Percentiles rank a stretch among this genome's conserved stretches.
Evolutionary conservation across 164 flowering plant species (phyloP).

Genomic region (Brasenia schreberi): DNA sequence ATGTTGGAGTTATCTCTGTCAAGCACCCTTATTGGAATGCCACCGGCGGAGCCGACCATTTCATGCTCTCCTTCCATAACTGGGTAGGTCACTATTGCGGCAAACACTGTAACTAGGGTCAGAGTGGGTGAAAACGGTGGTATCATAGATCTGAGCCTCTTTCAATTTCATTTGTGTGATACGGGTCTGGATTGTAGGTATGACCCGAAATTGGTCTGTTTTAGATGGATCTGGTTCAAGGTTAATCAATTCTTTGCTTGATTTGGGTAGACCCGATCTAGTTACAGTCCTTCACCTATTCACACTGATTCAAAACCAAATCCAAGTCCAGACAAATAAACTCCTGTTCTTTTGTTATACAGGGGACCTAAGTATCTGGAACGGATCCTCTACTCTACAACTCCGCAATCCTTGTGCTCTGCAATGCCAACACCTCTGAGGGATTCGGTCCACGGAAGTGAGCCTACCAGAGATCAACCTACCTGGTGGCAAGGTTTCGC

Average conservation of each 20-base stretch:
- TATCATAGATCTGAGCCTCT: too few relatives aligned
- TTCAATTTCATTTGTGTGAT: neutral
- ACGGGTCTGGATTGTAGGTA: too few relatives aligned
- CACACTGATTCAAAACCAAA: too few relatives aligned
- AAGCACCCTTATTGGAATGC: conserved; percentile 11
- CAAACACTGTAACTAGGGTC: neutral
- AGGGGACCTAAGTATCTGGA: conserved; percentile 8
- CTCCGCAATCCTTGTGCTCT: conserved; percentile 11
- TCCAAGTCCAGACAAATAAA: neutral
- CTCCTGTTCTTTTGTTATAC: neutral
- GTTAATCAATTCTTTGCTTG: too few relatives aligned
- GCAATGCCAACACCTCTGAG: conserved; percentile 14
- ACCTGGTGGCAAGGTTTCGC: conserved; percentile 3
- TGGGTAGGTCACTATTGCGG: conserved; percentile 4
- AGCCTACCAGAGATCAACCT: conserved; percentile 14
- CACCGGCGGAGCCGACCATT: conserved; percentile 12
- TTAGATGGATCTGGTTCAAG: too few relatives aligned
- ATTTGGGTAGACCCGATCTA: too few relatives aligned
- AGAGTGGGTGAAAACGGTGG: too few relatives aligned
- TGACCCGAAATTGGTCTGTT: too few relatives aligned
- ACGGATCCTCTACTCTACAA: conserved; percentile 7
- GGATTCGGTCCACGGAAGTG: conserved; percentile 11
- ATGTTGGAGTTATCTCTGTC: conserved; percentile 8
- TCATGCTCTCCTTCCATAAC: conserved; percentile 16
- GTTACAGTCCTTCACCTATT: too few relatives aligned